These are phyloP conservation scores for Rubia occidens DNA, from an alignment of 305 asterid species.

Conservation along the genomic window DNA sequence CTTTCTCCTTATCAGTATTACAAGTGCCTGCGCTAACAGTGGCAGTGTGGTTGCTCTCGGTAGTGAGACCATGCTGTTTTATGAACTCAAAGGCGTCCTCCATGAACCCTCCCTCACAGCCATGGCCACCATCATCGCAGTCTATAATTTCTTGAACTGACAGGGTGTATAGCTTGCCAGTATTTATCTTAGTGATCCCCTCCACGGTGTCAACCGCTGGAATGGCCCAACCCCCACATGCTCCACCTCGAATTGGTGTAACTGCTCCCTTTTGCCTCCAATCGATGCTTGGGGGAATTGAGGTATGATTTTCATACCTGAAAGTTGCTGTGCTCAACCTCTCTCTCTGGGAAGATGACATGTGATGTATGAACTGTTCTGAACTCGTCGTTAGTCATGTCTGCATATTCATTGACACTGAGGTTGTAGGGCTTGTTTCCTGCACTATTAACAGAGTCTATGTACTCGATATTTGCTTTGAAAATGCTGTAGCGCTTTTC, in stretches of 20 bases:
- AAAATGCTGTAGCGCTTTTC: constrained; percentile 26
- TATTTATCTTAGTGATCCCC: constrained; percentile 26
- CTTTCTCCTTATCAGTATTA: constrained; percentile 23
- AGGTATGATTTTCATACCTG: constrained; percentile 14
- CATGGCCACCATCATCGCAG: constrained; percentile 26
- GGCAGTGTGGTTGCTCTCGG: constrained; percentile 39
- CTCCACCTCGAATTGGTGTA: constrained; percentile 25
- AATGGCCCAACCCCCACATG: constrained; percentile 47
- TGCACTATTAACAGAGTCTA: constrained; percentile 24
- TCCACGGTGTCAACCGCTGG: constrained; percentile 32
- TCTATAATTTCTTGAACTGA: constrained; percentile 36
- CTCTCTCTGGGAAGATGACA: neutral
- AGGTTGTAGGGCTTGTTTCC: constrained; percentile 28
- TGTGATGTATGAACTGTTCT: constrained; percentile 22
- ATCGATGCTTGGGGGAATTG: constrained; percentile 20
- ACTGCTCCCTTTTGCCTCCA: constrained; percentile 37
- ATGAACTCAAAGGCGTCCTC: constrained; percentile 31
- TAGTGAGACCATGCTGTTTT: constrained; percentile 33
- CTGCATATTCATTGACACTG: constrained; percentile 31
- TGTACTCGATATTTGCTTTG: constrained; percentile 31
- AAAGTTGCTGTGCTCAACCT: neutral
- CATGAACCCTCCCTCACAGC: constrained; percentile 33
- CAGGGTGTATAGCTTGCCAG: constrained; percentile 27
- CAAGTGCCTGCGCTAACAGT: constrained; percentile 26
- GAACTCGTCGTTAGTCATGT: constrained; percentile 32